Percentiles rank a stretch among this genome's conserved stretches.
Evolutionary conservation across 2,329 filamentous ascomycete genomes (phyloP).

Genomic region (Ophiocordyceps robertsii): DNA sequence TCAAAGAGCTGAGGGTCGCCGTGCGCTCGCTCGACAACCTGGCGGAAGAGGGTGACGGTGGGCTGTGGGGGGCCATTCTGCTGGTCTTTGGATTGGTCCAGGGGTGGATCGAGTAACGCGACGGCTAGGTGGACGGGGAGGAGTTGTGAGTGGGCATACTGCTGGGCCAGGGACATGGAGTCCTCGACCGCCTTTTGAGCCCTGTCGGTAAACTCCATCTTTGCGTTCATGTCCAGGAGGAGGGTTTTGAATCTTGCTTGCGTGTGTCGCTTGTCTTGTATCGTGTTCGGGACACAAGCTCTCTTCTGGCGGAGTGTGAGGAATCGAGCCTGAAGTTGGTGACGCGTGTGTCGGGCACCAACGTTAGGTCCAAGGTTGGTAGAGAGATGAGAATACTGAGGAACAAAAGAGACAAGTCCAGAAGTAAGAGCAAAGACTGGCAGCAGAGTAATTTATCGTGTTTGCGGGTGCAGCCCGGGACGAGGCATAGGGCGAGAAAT

Average conservation of each 20-base stretch:
- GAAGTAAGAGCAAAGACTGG: neutral
- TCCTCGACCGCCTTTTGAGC: constrained; percentile 83
- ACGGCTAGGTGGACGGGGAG: constrained; percentile 82
- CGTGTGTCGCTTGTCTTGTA: neutral
- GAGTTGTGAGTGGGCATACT: constrained; percentile 85
- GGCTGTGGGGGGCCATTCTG: constrained; percentile 57
- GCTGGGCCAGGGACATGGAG: constrained; percentile 73
- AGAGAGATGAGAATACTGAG: too few species aligned
- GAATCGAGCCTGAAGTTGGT: neutral
- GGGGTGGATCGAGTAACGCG: constrained; percentile 61
- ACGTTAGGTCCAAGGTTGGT: neutral
- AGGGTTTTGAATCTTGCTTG: neutral
- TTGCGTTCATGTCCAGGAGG: constrained; percentile 44
- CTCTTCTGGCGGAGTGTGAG: too few species aligned
- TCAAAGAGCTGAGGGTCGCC: constrained; percentile 85
- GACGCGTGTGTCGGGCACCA: constrained; percentile 1
- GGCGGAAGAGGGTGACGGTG: constrained; percentile 70
- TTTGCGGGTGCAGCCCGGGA: neutral
- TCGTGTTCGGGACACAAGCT: too few species aligned
- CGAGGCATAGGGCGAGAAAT: neutral
- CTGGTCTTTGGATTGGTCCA: constrained; percentile 69
- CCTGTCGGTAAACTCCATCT: constrained; percentile 87
- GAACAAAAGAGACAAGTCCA: too few species aligned
- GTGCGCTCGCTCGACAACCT: constrained; percentile 87
- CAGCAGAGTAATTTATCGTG: neutral